Base-by-base conservation (phyloP, 1,284 basidiomycete genomes). In the Rhodotorula mucilaginosa region DNA sequence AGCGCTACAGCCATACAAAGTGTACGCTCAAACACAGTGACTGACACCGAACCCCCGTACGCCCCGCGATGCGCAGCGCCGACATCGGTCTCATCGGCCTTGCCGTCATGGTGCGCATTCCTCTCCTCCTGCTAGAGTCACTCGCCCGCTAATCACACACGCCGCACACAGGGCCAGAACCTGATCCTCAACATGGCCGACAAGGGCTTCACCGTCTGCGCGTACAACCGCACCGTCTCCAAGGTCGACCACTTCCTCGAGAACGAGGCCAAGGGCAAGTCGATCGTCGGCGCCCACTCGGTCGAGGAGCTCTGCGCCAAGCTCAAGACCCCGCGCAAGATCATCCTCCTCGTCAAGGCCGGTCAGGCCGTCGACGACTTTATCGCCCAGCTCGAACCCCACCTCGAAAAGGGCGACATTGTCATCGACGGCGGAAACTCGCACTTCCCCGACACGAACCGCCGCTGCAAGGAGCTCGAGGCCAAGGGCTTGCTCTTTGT, bases 401-500 rank as follows among this genome's bases (percentile, higher is more conserved):
- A 83, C 83, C 83, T 87, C 76, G 86, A 87, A 82, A 84, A 87
- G 83, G 86, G 86, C 71, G 86, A 98, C 84, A 98, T 99, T 85
- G 88, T 99, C 86, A 98, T 99, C 79, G 97, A 99, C 83, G 97
- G 97, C 80, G 96, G 97, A 48, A 99, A 99, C 86, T 98, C 95
- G 69, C 94, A 99, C 85, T 99, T 92, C 86, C 96, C 97, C 75
- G 97, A 99, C 83, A 91, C 93, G 66, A 96, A 95, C 84, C 93
- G 97, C 80, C 93, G 97, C 80, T 87, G 89, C 81, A 84, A 93
- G 82, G 93, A 95, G 81, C 89, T 99, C 79, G 95, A 98, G 84
- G 82, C 87, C 72, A 95, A 98, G 86, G 95, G 95, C 66, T 84
- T 98, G 78, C 88, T 97, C 79, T 99, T 96, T 79, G 96, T 99